Conservation (phyloP, 805 yeast species). For the Spathaspora girioi region DNA sequence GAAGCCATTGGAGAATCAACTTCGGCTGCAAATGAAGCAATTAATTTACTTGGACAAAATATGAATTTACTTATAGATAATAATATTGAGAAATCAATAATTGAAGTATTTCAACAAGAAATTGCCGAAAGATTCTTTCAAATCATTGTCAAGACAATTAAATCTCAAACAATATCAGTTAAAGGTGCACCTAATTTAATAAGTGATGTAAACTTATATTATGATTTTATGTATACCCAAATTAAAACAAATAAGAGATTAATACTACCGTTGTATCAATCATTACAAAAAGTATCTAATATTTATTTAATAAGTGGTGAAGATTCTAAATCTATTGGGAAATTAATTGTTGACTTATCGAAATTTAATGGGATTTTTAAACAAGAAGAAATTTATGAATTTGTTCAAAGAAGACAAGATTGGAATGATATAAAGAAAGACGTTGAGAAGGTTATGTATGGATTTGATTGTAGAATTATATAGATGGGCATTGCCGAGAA, state of each 20-base stretch:
- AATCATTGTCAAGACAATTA: constrained; percentile 70
- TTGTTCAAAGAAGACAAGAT: constrained; percentile 82
- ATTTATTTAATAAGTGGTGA: constrained; percentile 65
- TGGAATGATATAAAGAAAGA: constrained; percentile 74
- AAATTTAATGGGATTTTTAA: constrained; percentile 85
- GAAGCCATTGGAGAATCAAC: constrained; percentile 35
- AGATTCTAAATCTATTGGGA: constrained; percentile 82
- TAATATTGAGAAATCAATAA: constrained; percentile 75
- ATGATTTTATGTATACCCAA: constrained; percentile 55
- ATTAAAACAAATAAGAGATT: constrained; percentile 59
- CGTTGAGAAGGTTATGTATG: constrained; percentile 94
- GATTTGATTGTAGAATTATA: constrained; percentile 69
- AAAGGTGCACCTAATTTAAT: constrained; percentile 82
- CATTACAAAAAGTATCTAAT: constrained; percentile 82
- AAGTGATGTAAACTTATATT: constrained; percentile 75
- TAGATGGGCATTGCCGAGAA: background rate
- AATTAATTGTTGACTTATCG: constrained; percentile 74
- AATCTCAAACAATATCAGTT: constrained; percentile 65
- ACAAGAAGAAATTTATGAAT: constrained; percentile 92
- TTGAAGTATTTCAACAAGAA: constrained; percentile 93
- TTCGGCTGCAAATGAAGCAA: constrained; percentile 60
- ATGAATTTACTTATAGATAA: constrained; percentile 71
- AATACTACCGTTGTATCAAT: constrained; percentile 70
- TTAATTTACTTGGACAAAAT: constrained; percentile 64
- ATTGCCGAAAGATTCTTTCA: constrained; percentile 84